phyloP scores from a whole-genome alignment of 78 protist species.

The Cavenderia fasciculata region DNA sequence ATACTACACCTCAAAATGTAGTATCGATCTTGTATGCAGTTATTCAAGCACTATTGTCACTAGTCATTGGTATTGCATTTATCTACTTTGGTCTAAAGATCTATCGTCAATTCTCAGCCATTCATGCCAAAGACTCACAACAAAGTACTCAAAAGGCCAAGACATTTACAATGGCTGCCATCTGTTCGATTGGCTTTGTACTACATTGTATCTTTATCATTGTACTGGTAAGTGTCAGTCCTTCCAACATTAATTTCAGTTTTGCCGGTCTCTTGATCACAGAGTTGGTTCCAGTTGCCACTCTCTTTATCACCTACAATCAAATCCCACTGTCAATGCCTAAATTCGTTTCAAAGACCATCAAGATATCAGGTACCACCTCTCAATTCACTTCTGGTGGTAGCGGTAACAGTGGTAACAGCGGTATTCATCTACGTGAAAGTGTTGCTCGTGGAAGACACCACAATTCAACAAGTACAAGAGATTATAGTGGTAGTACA shows the following conservation, averaged over 20 bases:
- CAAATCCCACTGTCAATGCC: slow-evolving; percentile 55
- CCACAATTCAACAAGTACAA: too few relatives aligned
- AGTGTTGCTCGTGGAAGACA: too few relatives aligned
- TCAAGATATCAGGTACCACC: too few relatives aligned
- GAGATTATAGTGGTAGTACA: too few relatives aligned
- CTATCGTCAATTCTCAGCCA: not conserved
- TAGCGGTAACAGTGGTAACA: too few relatives aligned
- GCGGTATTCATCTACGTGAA: too few relatives aligned
- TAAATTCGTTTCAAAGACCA: too few relatives aligned
- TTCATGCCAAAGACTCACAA: not conserved
- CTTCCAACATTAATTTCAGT: slow-evolving; percentile 42
- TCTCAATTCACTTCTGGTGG: too few relatives aligned
- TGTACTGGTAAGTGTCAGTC: slow-evolving; percentile 16
- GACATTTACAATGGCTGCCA: slow-evolving; percentile 1
- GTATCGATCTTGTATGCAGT: slow-evolving; percentile 64
- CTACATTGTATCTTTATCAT: slow-evolving; percentile 66
- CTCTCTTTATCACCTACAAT: slow-evolving; percentile 21
- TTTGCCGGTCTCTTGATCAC: slow-evolving; percentile 34
- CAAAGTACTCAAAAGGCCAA: slow-evolving; percentile 5
- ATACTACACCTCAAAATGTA: slow-evolving; percentile 29
- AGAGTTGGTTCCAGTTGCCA: slow-evolving; percentile 34
- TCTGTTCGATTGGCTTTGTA: slow-evolving; percentile 30
- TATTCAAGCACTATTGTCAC: slow-evolving; percentile 28
- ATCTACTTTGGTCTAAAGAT: slow-evolving; percentile 46
- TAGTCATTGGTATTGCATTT: slow-evolving; percentile 31